Evolutionary conservation across 2,329 filamentous ascomycete species (phyloP), one percentile per base, ranked within the genome.

Genomic region (Talaromyces sp.): DNA sequence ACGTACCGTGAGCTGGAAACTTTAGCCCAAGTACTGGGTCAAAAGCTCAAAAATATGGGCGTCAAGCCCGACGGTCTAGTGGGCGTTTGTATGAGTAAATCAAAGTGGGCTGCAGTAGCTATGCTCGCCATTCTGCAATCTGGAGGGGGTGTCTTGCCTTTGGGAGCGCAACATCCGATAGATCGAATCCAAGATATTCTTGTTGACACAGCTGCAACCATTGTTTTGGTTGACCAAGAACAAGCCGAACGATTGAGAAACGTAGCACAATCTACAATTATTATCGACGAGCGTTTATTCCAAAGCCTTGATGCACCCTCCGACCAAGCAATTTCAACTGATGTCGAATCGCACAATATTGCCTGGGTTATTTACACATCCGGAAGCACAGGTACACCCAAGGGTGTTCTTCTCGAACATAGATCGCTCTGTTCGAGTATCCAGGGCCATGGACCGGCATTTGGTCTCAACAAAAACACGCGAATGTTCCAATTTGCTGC

Each of bases 351-450:
- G 25, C 42, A 46, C 21, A 46, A 46, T 12, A 46, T 46, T 11
- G 42, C 42, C 6, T 46, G 86, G 69, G 79, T 87, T 2, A 81
- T 89, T 14, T 85, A 88, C 66, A 83, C 82, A 0, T 82, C 82
- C 6, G 82, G 83, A 0, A 83, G 83, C 7, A 82, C 83, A 0
- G 81, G 81, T 21, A 73, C 70, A 2, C 73, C 73, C 0, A 84
- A 85, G 61, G 86, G 86, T 2, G 82, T 88, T 21, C 83, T 85
- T 40, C 85, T 88, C 58, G 84, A 82, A 1, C 88, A 90, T 64
- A 74, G 76, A 0, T 82, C 85, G 0, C 79, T 88, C 4, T 83
- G 84, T 0, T 84, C 85, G 0, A 80, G 79, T 0, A 79, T 83
- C 54, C 67, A 78, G 2, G 77, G 78, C 0, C 82, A 85, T 62